Conservation (phyloP, 2,329 filamentous ascomycete species). For the Aphanocladium album region DNA sequence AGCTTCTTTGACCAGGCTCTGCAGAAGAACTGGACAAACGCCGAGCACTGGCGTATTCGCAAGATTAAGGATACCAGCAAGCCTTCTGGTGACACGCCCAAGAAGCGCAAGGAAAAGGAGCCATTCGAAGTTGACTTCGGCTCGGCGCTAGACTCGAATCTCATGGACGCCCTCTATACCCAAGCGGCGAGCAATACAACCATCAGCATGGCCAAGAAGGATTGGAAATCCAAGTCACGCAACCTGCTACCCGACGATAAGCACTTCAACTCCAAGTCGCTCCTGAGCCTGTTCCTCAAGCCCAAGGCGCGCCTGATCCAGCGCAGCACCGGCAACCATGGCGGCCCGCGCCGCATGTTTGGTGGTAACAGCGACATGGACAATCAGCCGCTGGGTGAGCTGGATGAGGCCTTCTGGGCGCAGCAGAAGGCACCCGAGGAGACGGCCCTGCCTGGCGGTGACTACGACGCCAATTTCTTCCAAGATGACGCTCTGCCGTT, state of each 20-base stretch:
- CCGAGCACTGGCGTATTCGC: constrained; percentile 97
- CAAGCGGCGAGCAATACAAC: constrained; percentile 72
- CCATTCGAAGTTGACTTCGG: constrained; percentile 91
- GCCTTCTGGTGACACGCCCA: constrained; percentile 48
- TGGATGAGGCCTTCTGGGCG: constrained; percentile 97
- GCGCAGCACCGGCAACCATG: constrained; percentile 46
- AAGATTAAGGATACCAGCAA: constrained; percentile 80
- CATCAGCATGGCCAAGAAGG: constrained; percentile 84
- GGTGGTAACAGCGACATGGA: constrained; percentile 35
- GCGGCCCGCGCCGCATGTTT: constrained; percentile 38
- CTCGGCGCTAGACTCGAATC: constrained; percentile 62
- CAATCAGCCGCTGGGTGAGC: constrained; percentile 63
- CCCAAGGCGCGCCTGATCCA: constrained; percentile 80
- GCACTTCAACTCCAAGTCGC: constrained; percentile 91
- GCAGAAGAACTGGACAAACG: constrained; percentile 95
- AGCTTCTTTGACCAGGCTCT: constrained; percentile 95
- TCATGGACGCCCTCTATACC: constrained; percentile 76
- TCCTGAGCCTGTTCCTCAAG: constrained; percentile 88
- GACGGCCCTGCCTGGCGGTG: constrained; percentile 57
- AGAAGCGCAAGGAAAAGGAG: constrained; percentile 88
- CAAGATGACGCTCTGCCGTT: constrained; percentile 77
- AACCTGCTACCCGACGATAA: constrained; percentile 96
- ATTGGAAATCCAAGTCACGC: constrained; percentile 90
- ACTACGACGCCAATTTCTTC: constrained; percentile 98
- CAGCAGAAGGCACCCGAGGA: constrained; percentile 61